Evolutionary conservation across 352 stramenopile genomes (phyloP).

Genomic region (Globisporangium viniferum): DNA sequence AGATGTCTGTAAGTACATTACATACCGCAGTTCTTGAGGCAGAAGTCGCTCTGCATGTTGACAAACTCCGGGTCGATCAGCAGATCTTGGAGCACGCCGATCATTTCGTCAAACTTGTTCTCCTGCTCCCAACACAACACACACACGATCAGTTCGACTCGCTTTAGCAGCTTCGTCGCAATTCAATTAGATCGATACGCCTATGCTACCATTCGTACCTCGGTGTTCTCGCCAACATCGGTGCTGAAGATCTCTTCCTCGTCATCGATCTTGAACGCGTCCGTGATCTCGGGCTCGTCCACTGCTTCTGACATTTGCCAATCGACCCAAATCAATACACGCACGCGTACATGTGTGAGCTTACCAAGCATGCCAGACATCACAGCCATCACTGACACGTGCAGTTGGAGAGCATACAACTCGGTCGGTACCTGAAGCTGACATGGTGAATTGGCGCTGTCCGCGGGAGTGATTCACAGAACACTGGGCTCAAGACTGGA

Average conservation of each 20-base stretch:
- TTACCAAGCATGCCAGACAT: neutral
- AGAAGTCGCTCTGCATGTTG: conserved; percentile 74
- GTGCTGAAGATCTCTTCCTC: conserved; percentile 66
- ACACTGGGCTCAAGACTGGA: neutral
- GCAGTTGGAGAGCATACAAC: neutral
- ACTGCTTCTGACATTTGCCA: neutral
- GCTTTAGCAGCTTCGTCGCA: neutral
- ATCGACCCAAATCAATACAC: neutral
- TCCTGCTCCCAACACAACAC: conserved; percentile 23
- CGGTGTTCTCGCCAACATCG: conserved; percentile 63
- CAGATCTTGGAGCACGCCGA: conserved; percentile 72
- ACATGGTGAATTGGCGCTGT: neutral
- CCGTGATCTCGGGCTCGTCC: conserved; percentile 53
- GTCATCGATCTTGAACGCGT: conserved; percentile 40
- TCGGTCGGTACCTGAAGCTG: conserved; percentile 6
- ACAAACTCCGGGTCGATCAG: conserved; percentile 81
- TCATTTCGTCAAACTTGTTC: conserved; percentile 78
- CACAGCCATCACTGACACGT: neutral
- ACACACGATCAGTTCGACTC: neutral
- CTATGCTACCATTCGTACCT: conserved; percentile 21
- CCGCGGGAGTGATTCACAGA: neutral
- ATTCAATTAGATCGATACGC: neutral
- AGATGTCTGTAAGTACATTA: neutral
- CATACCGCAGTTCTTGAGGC: conserved; percentile 72
- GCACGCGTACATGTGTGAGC: neutral